Conservation (phyloP, 768 basidiomycete species). For the Termitomyces bulborhizus region DNA sequence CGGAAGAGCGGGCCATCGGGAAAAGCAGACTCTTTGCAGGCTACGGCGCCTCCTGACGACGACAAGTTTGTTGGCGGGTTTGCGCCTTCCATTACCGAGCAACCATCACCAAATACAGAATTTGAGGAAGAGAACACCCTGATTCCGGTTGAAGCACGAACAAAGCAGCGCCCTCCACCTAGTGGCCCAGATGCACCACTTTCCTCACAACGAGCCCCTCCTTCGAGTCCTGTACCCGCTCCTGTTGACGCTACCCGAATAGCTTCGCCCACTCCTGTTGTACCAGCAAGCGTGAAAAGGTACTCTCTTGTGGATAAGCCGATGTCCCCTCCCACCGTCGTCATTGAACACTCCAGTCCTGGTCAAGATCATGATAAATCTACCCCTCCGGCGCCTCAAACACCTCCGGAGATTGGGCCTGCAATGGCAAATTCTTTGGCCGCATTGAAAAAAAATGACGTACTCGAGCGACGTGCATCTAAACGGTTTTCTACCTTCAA, state of each 20-base stretch:
- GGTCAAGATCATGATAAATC: slow-evolving; percentile 26
- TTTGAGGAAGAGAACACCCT: slow-evolving; percentile 13
- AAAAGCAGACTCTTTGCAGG: slow-evolving; percentile 25
- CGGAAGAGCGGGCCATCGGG: slow-evolving; percentile 35
- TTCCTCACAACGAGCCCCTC: slow-evolving; percentile 4
- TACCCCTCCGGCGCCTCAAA: slow-evolving; percentile 29
- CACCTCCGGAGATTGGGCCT: slow-evolving; percentile 39
- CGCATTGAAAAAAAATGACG: slow-evolving; percentile 81
- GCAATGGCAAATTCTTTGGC: slow-evolving; percentile 79
- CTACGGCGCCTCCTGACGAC: slow-evolving; percentile 22
- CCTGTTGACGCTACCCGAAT: slow-evolving; percentile 11
- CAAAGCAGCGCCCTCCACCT: slow-evolving; percentile 7
- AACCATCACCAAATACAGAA: slow-evolving; percentile 6
- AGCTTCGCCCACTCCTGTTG: slow-evolving; percentile 28
- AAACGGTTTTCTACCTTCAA: slow-evolving; percentile 96
- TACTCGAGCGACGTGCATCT: slow-evolving; percentile 85
- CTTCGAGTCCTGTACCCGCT: slow-evolving; percentile 2
- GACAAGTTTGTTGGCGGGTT: slow-evolving; percentile 52
- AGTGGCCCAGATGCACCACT: not conserved
- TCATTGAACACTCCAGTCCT: slow-evolving; percentile 49
- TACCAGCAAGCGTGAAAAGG: slow-evolving; percentile 68
- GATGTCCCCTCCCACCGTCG: slow-evolving; percentile 33
- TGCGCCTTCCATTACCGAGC: slow-evolving; percentile 17
- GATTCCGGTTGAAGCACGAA: slow-evolving; percentile 6
- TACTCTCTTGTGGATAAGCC: slow-evolving; percentile 79